Evolutionary conservation across 164 flowering plant species (phyloP), one percentile per base, ranked within the genome.

Genomic region (Stephania cephalantha): DNA sequence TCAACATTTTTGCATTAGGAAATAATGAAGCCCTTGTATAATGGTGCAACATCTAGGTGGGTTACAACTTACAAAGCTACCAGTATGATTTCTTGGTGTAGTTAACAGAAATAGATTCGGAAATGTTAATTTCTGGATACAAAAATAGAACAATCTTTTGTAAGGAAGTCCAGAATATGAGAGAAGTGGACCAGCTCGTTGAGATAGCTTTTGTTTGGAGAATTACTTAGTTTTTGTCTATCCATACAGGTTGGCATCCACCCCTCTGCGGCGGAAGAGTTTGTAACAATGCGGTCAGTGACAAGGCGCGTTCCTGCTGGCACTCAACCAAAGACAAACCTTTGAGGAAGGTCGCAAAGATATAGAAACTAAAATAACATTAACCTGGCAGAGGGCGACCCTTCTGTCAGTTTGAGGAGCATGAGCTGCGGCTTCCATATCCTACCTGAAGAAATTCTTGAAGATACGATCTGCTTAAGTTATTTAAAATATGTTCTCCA

Each of bases 221-320:
- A 35, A 35, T 35, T 35, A 35, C 42, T 35, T 35, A 35, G 42
- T 35, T 35, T 35, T 4, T 35, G 42, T 35, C 42, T 35, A 35
- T 35, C 20, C 2, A 20, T 29, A 68, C 84, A 90, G 98, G 95
- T 92, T 65, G 98, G 98, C 46, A 91, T 94, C 77, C 98, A 94
- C 80, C 98, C 98, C n/a, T 92, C 98, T 29, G 88, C 98, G 10
- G 98, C 98, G 0, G 98, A 95, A 79, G 98, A 95, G 73, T 95
- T 92, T 83, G 98, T 95, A 76, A 95, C 98, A 2, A 93, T 95
- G 98, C 86, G 98, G 53, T 72, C 97, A 12, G 85, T 81, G 70
- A 83, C 97, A 7, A 88, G 97, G 86, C 90, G 88, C 25, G 72
- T 90, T 78, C 18, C 87, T 61, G 83, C 78, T 1, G 82, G 80